Conservation (phyloP, 2,329 filamentous ascomycete species). For the Epicoccum nigrum region DNA sequence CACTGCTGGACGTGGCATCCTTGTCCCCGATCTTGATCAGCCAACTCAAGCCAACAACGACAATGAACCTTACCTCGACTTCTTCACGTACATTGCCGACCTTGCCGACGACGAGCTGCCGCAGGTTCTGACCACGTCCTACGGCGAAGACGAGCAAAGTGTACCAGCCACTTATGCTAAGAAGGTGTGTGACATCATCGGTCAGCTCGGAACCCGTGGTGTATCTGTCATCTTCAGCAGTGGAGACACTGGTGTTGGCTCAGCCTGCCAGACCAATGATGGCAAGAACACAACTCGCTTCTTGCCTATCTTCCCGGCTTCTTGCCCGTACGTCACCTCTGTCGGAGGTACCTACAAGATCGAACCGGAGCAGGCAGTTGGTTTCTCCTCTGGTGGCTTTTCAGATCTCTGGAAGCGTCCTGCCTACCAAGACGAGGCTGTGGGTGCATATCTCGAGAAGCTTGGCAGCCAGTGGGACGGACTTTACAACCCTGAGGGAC, state of each 20-base stretch:
- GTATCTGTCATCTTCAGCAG: constrained; percentile 50
- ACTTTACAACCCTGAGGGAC: constrained; percentile 52
- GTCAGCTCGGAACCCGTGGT: constrained; percentile 48
- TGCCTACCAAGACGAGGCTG: constrained; percentile 51
- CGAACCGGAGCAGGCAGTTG: constrained; percentile 48
- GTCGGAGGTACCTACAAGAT: constrained; percentile 52
- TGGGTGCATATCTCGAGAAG: constrained; percentile 47
- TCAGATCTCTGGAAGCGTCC: constrained; percentile 52
- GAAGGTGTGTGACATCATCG: constrained; percentile 49
- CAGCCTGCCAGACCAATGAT: constrained; percentile 54
- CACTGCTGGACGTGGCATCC: constrained; percentile 53
- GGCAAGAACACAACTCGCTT: constrained; percentile 53
- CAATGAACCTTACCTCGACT: constrained; percentile 57
- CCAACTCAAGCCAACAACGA: constrained; percentile 49
- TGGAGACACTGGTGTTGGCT: constrained; percentile 50
- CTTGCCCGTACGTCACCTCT: constrained; percentile 56
- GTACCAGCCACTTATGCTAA: constrained; percentile 46
- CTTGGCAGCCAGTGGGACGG: constrained; percentile 50
- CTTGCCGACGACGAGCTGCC: constrained; percentile 46
- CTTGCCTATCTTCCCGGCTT: constrained; percentile 54
- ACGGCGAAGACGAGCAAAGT: constrained; percentile 50
- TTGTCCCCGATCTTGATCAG: constrained; percentile 57
- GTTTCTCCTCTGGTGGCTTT: constrained; percentile 55
- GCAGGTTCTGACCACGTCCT: constrained; percentile 47
- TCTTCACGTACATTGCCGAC: constrained; percentile 45